Percentiles rank a stretch among this genome's conserved stretches.
Conservation (phyloP, 768 basidiomycete genomes). For the Gyrodon lividus region DNA sequence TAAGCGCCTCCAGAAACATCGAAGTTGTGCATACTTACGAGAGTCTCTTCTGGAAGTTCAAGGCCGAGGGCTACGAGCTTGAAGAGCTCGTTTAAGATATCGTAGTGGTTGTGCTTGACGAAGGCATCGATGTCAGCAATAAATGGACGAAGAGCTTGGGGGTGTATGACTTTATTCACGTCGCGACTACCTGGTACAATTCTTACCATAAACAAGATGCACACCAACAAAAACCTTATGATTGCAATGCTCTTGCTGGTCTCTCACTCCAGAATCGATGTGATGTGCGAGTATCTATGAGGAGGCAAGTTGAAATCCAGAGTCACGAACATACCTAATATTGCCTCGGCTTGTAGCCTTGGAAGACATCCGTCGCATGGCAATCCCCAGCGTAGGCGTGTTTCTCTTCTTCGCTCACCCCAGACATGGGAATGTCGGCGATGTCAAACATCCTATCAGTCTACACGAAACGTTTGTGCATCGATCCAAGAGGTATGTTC, state of each 20-base stretch:
- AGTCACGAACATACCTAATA: conserved; percentile 39
- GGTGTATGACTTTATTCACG: conserved; percentile 43
- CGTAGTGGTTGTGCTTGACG: conserved; percentile 45
- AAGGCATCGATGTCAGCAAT: conserved; percentile 50
- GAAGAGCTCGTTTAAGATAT: conserved; percentile 34
- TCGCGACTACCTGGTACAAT: conserved; percentile 44
- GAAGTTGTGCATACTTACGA: conserved; percentile 44
- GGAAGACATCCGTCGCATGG: conserved; percentile 42
- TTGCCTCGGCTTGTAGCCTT: conserved; percentile 49
- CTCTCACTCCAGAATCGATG: conserved; percentile 56
- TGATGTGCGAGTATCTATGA: conserved; percentile 35
- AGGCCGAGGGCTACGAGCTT: conserved; percentile 48
- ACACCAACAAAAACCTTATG: conserved; percentile 33
- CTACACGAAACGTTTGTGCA: conserved; percentile 27
- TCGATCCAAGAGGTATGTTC: conserved; percentile 28
- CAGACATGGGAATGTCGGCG: conserved; percentile 41
- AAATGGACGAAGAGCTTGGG: conserved; percentile 43
- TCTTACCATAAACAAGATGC: background rate
- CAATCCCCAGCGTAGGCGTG: conserved; percentile 35
- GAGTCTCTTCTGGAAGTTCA: conserved; percentile 49
- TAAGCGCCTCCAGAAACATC: conserved; percentile 40
- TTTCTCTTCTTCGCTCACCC: conserved; percentile 41
- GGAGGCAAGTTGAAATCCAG: background rate
- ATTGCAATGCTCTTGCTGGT: conserved; percentile 61
- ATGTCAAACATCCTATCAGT: conserved; percentile 44